These are phyloP conservation scores for Dalbergia cochinchinensis DNA, from an alignment of 306 rosid genomes.

Conservation along the genomic window DNA sequence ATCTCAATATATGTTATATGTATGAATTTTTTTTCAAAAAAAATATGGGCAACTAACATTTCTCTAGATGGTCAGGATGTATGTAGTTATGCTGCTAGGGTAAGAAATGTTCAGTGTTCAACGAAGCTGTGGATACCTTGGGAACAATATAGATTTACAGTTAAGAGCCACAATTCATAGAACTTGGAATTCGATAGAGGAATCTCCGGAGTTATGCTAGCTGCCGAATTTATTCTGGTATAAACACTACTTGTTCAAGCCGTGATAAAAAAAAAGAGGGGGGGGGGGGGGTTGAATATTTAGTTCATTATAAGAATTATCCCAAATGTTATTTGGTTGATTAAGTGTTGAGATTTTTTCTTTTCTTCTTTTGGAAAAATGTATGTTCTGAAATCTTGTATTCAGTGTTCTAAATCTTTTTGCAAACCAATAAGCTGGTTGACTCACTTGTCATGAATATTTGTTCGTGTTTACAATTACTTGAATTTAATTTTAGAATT, in stretches of 20 bases:
- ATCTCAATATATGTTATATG: neutral
- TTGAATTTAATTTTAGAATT: too few species aligned
- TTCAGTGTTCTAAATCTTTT: neutral
- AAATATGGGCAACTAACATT: neutral
- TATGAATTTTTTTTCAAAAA: neutral
- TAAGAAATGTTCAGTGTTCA: conserved; percentile 1
- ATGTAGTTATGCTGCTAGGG: neutral
- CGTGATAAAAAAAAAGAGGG: neutral
- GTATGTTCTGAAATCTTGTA: neutral
- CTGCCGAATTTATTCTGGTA: neutral
- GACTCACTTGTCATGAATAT: neutral
- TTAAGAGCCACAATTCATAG: neutral
- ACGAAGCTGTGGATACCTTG: conserved; percentile 8
- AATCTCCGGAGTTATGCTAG: neutral
- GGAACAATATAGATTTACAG: neutral
- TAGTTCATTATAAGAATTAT: neutral
- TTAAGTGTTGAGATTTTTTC: neutral
- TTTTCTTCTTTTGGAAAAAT: neutral
- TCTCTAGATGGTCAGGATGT: neutral
- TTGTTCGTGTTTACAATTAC: too few species aligned
- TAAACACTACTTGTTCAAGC: neutral
- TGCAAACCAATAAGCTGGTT: neutral
- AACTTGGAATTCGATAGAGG: neutral
- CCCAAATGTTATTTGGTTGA: too few species aligned
- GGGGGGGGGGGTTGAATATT: neutral